phyloP scores from a whole-genome alignment of 768 basidiomycete genomes.

The Asterophora lycoperdoides region DNA sequence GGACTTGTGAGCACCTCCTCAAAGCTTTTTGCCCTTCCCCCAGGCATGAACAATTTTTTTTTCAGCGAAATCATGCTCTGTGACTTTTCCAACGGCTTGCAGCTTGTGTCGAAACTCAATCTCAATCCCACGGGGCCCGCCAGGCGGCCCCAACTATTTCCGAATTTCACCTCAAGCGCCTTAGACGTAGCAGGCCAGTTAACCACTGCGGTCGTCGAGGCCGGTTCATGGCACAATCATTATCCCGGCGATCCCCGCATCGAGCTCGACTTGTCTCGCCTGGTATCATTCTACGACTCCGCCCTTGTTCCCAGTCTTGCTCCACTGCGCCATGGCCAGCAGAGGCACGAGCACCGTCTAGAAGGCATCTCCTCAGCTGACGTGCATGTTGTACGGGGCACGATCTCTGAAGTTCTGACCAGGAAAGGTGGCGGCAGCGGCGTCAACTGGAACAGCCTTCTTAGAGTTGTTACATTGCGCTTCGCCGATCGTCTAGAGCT shows the following conservation, averaged over 20 bases:
- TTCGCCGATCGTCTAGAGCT: slow-evolving; percentile 30
- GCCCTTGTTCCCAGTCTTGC: slow-evolving; percentile 25
- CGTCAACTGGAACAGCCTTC: slow-evolving; percentile 32
- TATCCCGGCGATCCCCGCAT: slow-evolving; percentile 34
- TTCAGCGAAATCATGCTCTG: slow-evolving; percentile 46
- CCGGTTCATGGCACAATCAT: slow-evolving; percentile 31
- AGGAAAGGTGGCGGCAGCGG: slow-evolving; percentile 18
- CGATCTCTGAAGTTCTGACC: slow-evolving; percentile 15
- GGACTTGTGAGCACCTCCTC: slow-evolving; percentile 39
- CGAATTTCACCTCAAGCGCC: not conserved
- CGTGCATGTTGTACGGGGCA: slow-evolving; percentile 7
- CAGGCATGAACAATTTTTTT: not conserved
- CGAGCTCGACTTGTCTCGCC: slow-evolving; percentile 26
- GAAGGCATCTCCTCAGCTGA: slow-evolving; percentile 23
- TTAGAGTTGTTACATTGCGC: slow-evolving; percentile 27
- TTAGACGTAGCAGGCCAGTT: not conserved
- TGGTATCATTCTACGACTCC: slow-evolving; percentile 34
- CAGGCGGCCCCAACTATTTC: not conserved
- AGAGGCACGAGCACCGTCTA: slow-evolving; percentile 23
- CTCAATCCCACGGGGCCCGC: slow-evolving; percentile 13
- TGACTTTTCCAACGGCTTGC: slow-evolving; percentile 38
- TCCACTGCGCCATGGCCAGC: slow-evolving; percentile 15
- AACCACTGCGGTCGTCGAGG: slow-evolving; percentile 9
- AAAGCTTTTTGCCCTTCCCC: not conserved
- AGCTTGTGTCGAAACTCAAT: slow-evolving; percentile 36